Evolutionary conservation across 305 asterid species (phyloP), one percentile per base, ranked within the genome.

Genomic region (Rubia occidens): DNA sequence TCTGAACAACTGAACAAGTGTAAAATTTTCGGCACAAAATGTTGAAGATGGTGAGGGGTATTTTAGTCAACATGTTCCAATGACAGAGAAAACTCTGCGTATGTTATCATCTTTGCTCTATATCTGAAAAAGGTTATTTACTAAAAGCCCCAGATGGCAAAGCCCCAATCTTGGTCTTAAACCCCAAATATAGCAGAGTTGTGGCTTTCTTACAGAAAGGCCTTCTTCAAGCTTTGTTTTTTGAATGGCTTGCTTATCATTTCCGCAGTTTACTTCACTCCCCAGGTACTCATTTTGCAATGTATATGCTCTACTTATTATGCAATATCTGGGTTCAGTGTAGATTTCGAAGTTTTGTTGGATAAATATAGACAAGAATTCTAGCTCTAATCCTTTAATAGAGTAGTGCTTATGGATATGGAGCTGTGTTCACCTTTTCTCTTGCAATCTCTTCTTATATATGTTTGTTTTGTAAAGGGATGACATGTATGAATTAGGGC

Each of bases 211-310:
- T n/a, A n/a, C n/a, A n/a, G n/a, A n/a, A n/a, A n/a, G 74, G 47
- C 18, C 42, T 26, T 58, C 54, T 26, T 62, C 44, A 72, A 76
- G 74, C 74, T 75, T 71, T 64, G 0, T 60, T 75, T 18, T 66
- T 45, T 35, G 49, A 55, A 89, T 91, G 98, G 92, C 92, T 78
- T 82, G 85, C 72, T 69, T 86, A 65, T 82, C 92, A 70, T 86
- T 83, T 73, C 72, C 88, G 6, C 90, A 84, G 66, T 81, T 84
- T 71, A 70, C 87, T 45, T 74, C 87, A 67, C 72, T 81, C 39
- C 90, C 94, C 89, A 89, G 98, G 98, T 91, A 71, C 77, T 78
- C 84, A 75, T 71, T 76, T 66, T 67, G 61, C 24, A 20, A 63
- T n/a, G 64, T 75, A 40, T 32, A 39, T 42, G 26, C 35, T 71